Evolutionary conservation across 768 basidiomycete genomes (phyloP).

Genomic region (Thelephora aurantiotincta): DNA sequence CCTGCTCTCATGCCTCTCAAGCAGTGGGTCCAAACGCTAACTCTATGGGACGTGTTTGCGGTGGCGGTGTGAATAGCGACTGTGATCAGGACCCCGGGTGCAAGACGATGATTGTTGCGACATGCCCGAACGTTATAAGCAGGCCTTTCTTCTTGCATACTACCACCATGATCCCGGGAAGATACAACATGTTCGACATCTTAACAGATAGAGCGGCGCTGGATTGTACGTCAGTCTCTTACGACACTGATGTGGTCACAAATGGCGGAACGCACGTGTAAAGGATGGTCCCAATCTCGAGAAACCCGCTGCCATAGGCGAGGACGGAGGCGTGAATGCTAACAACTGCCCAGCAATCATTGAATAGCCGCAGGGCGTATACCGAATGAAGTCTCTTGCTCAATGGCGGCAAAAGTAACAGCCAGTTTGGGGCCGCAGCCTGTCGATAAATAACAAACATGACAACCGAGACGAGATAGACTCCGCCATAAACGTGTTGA

Average conservation of each 20-base stretch:
- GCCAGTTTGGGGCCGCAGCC: constrained; percentile 58
- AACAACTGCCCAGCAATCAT: constrained; percentile 80
- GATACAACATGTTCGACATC: constrained; percentile 85
- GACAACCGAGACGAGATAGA: constrained; percentile 58
- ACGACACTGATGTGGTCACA: background rate
- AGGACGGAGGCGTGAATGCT: constrained; percentile 53
- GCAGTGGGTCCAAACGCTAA: no score
- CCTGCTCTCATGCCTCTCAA: no score
- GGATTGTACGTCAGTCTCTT: constrained; percentile 5
- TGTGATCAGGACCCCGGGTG: no score
- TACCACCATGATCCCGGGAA: constrained; percentile 78
- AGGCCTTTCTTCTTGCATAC: constrained; percentile 64
- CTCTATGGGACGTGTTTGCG: no score
- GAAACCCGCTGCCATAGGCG: constrained; percentile 43
- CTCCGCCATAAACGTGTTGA: constrained; percentile 63
- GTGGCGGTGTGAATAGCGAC: no score
- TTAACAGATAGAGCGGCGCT: constrained; percentile 84
- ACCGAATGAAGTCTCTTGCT: constrained; percentile 95
- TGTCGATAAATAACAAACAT: constrained; percentile 56
- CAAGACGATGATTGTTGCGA: constrained; percentile 27
- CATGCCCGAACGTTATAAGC: constrained; percentile 31
- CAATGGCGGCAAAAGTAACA: constrained; percentile 55
- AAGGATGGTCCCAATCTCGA: constrained; percentile 17
- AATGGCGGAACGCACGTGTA: background rate
- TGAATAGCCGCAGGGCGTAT: constrained; percentile 83